Evolutionary conservation across 2,329 filamentous ascomycete species (phyloP).

Genomic region (Colletotrichum sp.): DNA sequence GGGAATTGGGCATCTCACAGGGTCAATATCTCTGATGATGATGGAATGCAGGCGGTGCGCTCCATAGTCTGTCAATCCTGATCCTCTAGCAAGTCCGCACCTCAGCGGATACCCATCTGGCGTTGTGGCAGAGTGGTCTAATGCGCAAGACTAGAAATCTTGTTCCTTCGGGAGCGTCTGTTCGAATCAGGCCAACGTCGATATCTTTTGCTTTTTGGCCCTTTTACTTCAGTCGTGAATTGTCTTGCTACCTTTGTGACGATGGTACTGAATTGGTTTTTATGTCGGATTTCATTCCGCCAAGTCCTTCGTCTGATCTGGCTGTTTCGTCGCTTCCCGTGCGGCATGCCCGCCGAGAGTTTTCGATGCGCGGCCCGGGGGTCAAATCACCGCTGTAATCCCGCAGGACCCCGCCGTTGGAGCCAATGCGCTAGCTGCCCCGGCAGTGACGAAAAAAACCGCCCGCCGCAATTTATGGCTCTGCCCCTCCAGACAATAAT

Average conservation of each 20-base stretch:
- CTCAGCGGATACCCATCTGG: neutral
- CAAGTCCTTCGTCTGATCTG: neutral
- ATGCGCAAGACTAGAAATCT: slow-evolving; percentile 23
- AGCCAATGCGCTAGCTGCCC: neutral
- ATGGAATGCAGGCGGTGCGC: accelerated
- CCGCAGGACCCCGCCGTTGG: neutral
- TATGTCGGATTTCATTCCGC: neutral
- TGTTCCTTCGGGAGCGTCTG: slow-evolving; percentile 22
- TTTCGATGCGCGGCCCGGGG: neutral
- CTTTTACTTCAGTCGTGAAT: too few species aligned
- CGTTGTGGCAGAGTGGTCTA: slow-evolving; percentile 23
- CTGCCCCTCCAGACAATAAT: neutral
- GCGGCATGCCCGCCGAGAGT: neutral
- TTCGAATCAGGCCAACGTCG: slow-evolving; percentile 23
- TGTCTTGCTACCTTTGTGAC: too few species aligned
- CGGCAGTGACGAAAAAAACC: neutral
- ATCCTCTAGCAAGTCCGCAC: accelerated
- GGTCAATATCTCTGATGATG: neutral
- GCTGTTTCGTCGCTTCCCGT: neutral
- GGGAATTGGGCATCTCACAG: neutral
- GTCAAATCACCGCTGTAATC: neutral
- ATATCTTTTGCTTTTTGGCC: neutral
- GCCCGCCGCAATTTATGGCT: neutral
- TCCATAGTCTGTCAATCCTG: accelerated
- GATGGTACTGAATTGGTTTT: neutral